Evolutionary conservation across 108 stramenopile genomes (phyloP).

Genomic region (Licmophora abbreviata): DNA sequence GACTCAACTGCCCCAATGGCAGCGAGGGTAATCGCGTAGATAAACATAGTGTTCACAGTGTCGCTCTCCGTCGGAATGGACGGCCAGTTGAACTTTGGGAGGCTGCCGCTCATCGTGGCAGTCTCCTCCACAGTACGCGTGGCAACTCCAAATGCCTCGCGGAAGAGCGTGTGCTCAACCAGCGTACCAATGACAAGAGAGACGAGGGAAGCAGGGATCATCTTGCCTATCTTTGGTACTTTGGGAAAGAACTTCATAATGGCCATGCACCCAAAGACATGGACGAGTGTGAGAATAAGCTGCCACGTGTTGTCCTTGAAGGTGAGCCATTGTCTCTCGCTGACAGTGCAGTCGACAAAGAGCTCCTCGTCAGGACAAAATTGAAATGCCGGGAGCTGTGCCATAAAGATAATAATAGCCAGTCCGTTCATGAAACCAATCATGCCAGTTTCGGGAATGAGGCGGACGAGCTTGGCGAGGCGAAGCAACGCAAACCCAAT

Average conservation of each 20-base stretch:
- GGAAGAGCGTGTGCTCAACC: constrained; percentile 34
- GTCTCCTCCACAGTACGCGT: constrained; percentile 44
- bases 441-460: constrained; percentile 53
- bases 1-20: constrained; percentile 48
- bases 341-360: constrained; percentile 38
- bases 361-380: constrained; percentile 25
- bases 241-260: constrained; percentile 39
- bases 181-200: constrained; percentile 42
- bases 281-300: constrained; percentile 17
- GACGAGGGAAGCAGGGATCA: constrained; percentile 38
- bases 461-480: constrained; percentile 35
- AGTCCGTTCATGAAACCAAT: constrained; percentile 54
- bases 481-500: constrained; percentile 36
- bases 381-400: constrained; percentile 41
- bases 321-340: constrained; percentile 37
- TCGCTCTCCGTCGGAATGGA: constrained; percentile 17
- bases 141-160: constrained; percentile 20
- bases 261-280: constrained; percentile 30
- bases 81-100: constrained; percentile 36
- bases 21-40: constrained; percentile 31
- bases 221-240: constrained; percentile 24
- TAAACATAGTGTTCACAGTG: constrained; percentile 24
- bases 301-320: constrained; percentile 19
- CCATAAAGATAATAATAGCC: constrained; percentile 49
- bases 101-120: constrained; percentile 23